Base-by-base conservation (phyloP, 2,329 filamentous ascomycete genomes). In the Ambrosiella beaveri region DNA sequence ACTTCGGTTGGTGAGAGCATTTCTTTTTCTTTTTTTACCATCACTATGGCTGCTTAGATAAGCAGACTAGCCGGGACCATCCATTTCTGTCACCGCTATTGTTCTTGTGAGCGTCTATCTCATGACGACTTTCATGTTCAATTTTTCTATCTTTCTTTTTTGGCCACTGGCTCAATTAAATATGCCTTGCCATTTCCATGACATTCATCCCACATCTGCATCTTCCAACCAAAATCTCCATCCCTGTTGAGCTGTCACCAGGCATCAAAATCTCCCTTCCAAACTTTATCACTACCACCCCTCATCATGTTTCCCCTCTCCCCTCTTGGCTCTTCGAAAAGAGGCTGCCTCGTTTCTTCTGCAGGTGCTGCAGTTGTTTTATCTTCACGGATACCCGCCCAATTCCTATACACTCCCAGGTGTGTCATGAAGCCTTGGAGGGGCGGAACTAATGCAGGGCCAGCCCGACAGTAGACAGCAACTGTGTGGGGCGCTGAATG, bases 1-100 rank as follows among this genome's bases (percentile, higher is more conserved):
- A 59, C 40, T 59, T 56, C 57, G 57, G 57, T 59, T 59, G 57
- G 57, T 59, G 57, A 59, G 57, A 59, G 15, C 52, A 50, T 41
- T 6, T 40, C 15, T 50, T 11, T 54, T 50, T 27, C 1, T 44
- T 41, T 55, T 41, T 7, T n/a, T n/a, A n/a, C n/a, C n/a, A n/a
- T n/a, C n/a, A 9, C 19, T 35, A 19, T 17, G 13, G 4, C 27
- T 44, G 36, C 35, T 44, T 55, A 37, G 15, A 11, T 41, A 35
- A 36, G 19, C 17, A 36, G 38, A 47, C 12, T 5, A 17, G 27
- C 12, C 47, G n/a, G 13, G 11, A 17, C 4, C 1, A 15, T 17
- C 19, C 5, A 17, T 51, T 15, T 15, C 15, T 51, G 7, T 17
- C 12, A 15, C 12, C 47, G 5, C 27, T 9, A 11, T 51, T 51